A percentile compares a stretch with the other conserved stretches of the same genome.
These are phyloP conservation scores for Kalanchoe fedtschenkoi DNA, from an alignment of 164 flowering plant genomes.

Conservation along the genomic window DNA sequence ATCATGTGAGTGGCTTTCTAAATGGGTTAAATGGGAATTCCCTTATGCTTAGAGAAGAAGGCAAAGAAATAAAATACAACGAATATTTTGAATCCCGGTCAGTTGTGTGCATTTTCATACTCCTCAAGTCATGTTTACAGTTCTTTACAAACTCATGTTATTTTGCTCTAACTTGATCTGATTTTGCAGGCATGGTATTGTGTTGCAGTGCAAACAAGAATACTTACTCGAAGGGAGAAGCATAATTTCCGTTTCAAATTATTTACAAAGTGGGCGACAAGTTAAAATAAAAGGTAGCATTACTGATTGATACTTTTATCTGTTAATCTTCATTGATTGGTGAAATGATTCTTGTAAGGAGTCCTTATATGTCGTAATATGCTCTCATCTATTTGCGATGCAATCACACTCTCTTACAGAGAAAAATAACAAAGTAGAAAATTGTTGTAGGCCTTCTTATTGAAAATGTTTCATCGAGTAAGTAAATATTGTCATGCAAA, in stretches of 20 bases:
- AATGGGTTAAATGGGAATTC: constrained; percentile 46
- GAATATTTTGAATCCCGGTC: constrained; percentile 39
- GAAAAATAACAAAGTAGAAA: not conserved
- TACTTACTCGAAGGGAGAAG: constrained; percentile 41
- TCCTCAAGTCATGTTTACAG: not conserved
- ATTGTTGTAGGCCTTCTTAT: not conserved
- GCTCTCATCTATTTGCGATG: not conserved
- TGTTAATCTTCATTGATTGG: not conserved
- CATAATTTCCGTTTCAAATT: constrained; percentile 37
- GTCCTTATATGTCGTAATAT: not conserved
- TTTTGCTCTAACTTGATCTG: not conserved
- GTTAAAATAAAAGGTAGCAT: constrained; percentile 33
- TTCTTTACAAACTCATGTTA: not conserved
- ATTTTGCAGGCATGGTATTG: constrained; percentile 36
- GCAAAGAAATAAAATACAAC: constrained; percentile 30
- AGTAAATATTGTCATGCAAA: not conserved
- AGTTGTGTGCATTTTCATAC: constrained; percentile 8
- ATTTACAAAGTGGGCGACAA: constrained; percentile 19
- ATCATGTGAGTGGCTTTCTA: constrained; percentile 34
- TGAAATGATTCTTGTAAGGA: not conserved
- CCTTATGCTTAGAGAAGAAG: constrained; percentile 18
- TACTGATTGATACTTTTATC: not conserved
- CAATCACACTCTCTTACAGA: not conserved
- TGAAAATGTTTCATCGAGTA: too few relatives aligned
- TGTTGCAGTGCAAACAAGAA: constrained; percentile 25